These are phyloP conservation scores for Lecanicillium sp. DNA, from an alignment of 2,329 filamentous ascomycete species.

Conservation along the genomic window DNA sequence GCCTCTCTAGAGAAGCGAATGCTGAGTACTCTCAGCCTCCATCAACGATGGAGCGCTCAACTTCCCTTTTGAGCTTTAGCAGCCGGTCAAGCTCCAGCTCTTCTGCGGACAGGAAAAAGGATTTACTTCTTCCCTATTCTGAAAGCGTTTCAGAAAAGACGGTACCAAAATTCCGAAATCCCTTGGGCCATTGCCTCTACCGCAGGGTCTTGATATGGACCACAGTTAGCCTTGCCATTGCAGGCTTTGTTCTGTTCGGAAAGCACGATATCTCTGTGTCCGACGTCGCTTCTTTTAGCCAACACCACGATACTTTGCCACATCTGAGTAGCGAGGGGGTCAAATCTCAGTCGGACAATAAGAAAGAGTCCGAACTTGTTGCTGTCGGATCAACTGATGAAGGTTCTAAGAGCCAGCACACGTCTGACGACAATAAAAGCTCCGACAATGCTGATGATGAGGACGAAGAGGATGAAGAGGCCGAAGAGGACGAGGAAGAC, in stretches of 20 bases:
- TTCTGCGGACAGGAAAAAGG: conserved; percentile 21
- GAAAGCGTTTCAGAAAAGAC: conserved; percentile 24
- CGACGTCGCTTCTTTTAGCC: not conserved
- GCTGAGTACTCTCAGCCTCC: not conserved
- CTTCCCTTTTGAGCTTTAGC: conserved; percentile 24
- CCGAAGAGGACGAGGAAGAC: conserved; percentile 8
- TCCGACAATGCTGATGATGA: not conserved
- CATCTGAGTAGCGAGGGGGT: no score
- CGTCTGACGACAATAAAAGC: no score
- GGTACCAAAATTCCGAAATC: conserved; percentile 31
- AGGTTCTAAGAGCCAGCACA: not conserved
- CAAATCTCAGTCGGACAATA: no score
- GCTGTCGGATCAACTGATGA: not conserved
- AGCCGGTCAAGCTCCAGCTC: conserved; percentile 25
- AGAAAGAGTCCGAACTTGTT: not conserved
- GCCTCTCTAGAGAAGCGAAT: conserved; percentile 1
- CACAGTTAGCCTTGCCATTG: conserved; percentile 30
- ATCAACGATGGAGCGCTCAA: conserved; percentile 17
- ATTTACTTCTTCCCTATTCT: conserved; percentile 24
- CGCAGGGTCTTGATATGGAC: conserved; percentile 44
- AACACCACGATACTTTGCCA: not conserved
- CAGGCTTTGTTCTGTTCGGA: conserved; percentile 32
- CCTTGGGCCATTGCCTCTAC: conserved; percentile 45
- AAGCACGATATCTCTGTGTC: conserved; percentile 17
- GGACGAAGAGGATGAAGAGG: conserved; percentile 2